A percentile compares a stretch with the other conserved stretches of the same genome.
phyloP scores from a whole-genome alignment of 2,329 filamentous ascomycete species.

The Arthrobotrys sinensis region DNA sequence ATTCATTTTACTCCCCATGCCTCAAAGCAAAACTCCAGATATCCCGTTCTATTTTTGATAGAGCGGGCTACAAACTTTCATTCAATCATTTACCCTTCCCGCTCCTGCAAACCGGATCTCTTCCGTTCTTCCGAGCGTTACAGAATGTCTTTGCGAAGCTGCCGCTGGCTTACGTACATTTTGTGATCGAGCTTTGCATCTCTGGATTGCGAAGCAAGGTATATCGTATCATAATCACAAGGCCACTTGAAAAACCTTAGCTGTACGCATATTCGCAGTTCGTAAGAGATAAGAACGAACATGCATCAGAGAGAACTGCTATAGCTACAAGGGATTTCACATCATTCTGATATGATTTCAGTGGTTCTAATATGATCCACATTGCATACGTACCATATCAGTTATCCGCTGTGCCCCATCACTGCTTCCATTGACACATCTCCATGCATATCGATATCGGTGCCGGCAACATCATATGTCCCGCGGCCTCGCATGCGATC shows the following conservation, averaged over 20 bases:
- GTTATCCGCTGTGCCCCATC: slow-evolving; percentile 16
- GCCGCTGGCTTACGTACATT: background rate
- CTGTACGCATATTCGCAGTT: slow-evolving; percentile 13
- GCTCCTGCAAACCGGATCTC: slow-evolving; percentile 21
- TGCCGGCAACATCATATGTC: slow-evolving; percentile 19
- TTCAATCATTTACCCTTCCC: slow-evolving; percentile 10
- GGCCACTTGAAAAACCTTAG: background rate
- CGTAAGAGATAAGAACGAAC: slow-evolving; percentile 14
- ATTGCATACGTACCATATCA: slow-evolving; percentile 16
- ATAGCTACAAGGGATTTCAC: slow-evolving; percentile 4
- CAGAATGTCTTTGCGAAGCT: slow-evolving; percentile 11
- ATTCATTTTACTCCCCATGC: slow-evolving; percentile 20
- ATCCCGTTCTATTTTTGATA: slow-evolving; percentile 19
- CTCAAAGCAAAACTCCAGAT: background rate
- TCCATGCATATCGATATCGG: slow-evolving; percentile 37
- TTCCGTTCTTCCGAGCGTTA: slow-evolving; percentile 16
- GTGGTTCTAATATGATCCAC: background rate
- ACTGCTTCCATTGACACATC: slow-evolving; percentile 3
- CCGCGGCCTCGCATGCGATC: slow-evolving; percentile 11
- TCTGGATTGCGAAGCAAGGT: background rate
- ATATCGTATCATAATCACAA: slow-evolving; percentile 22
- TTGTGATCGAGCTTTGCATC: slow-evolving; percentile 3
- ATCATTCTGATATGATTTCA: slow-evolving; percentile 25
- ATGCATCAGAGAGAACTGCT: slow-evolving; percentile 11
- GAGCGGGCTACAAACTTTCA: background rate